Percentiles rank a stretch among this genome's conserved stretches.
Conservation (phyloP, 306 rosid species). For the peach (Prunus persica) region Prunus_persica_NCBIv2 NC_034011.1:26697501-26698000, state of each 20-base stretch:
- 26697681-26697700: constrained; percentile 27
- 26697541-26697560: constrained; percentile 17
- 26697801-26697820: neutral
- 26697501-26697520: constrained; percentile 34
- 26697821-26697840: neutral
- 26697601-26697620: constrained; percentile 17
- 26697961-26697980: constrained; percentile 50
- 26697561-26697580: constrained; percentile 38
- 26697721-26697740: neutral
- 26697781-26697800: no score
- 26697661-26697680: constrained; percentile 32
- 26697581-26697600: constrained; percentile 64
- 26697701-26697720: constrained; percentile 15
- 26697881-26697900: constrained; percentile 28
- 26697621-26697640: constrained; percentile 29
- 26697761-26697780: neutral
- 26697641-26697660: constrained; percentile 60
- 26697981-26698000: constrained; percentile 16
- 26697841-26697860: constrained; percentile 21
- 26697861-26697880: constrained; percentile 42
- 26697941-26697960: constrained; percentile 44
- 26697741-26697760: neutral
- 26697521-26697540: constrained; percentile 10
- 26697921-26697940: constrained; percentile 18
- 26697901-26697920: constrained; percentile 33